Evolutionary conservation across 768 basidiomycete genomes (phyloP).

Genomic region (Cystofilobasidium bisporidii): DNA sequence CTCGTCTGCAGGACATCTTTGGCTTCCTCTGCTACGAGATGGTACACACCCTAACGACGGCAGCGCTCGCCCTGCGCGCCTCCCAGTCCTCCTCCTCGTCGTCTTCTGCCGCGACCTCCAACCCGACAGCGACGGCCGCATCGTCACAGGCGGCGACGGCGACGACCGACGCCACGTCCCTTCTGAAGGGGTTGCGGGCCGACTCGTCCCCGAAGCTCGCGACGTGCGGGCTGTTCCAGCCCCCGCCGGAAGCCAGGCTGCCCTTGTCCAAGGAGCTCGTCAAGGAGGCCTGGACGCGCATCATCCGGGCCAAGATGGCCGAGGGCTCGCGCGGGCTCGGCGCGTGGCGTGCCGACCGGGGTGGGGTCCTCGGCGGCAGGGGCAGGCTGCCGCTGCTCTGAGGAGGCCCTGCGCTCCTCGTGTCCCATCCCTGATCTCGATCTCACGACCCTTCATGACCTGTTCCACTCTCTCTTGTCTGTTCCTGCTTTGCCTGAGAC

Average conservation of each 20-base stretch:
- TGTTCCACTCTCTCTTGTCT: background rate
- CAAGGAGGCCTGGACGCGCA: background rate
- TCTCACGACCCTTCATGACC: background rate
- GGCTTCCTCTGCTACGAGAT: conserved; percentile 96
- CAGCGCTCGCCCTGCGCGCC: background rate
- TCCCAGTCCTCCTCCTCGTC: background rate
- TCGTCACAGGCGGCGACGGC: too few species aligned
- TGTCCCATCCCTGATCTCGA: too few species aligned
- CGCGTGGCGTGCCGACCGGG: background rate
- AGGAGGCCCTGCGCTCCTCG: too few species aligned
- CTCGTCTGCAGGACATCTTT: conserved; percentile 53
- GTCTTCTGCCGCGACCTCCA: too few species aligned
- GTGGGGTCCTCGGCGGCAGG: background rate
- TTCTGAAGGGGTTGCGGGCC: background rate
- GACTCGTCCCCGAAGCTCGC: background rate
- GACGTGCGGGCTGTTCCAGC: background rate
- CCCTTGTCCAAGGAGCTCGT: background rate
- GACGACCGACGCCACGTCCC: background rate
- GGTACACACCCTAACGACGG: conserved; percentile 62
- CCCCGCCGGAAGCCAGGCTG: background rate
- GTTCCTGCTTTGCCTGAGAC: too few species aligned
- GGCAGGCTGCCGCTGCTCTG: conserved; percentile 2
- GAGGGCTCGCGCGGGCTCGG: background rate
- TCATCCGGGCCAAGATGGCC: background rate
- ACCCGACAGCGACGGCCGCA: too few species aligned